Evolutionary conservation across 2,329 filamentous ascomycete species (phyloP).

Genomic region (Chrysosporium keratinophilum): DNA sequence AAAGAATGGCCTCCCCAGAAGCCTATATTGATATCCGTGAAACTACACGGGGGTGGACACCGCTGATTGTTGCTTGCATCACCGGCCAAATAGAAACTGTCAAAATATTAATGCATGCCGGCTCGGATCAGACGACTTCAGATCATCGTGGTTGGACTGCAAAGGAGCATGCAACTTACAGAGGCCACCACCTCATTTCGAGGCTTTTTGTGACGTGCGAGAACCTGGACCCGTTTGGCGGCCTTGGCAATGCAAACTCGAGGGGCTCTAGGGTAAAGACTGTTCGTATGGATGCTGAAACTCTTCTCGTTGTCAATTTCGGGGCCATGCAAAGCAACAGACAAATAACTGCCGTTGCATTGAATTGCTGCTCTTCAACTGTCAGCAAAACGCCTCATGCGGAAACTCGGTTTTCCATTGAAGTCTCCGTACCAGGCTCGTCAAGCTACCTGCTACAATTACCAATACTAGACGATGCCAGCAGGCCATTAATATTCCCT

Average conservation of each 20-base stretch:
- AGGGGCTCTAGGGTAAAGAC: not conserved
- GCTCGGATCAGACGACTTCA: constrained; percentile 17
- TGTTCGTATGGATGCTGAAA: not conserved
- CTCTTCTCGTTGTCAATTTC: constrained; percentile 17
- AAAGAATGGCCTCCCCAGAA: not conserved
- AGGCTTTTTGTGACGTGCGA: constrained; percentile 12
- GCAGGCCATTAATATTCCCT: constrained; percentile 20
- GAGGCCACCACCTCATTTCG: constrained; percentile 26
- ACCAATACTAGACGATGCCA: constrained; percentile 22
- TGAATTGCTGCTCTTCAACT: constrained; percentile 4
- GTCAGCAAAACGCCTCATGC: not conserved
- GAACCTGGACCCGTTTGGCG: not conserved
- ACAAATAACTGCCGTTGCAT: constrained; percentile 10
- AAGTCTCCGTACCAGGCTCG: constrained; percentile 8
- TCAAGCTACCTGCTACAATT: constrained; percentile 14
- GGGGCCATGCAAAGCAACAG: constrained; percentile 17
- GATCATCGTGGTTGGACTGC: constrained; percentile 29
- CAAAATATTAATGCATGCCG: constrained; percentile 22
- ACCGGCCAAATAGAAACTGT: constrained; percentile 22
- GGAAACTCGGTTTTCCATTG: constrained; percentile 12
- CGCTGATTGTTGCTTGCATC: constrained; percentile 25
- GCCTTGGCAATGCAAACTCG: not conserved
- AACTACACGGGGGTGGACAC: constrained; percentile 25
- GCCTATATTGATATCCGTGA: constrained; percentile 18
- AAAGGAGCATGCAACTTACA: constrained; percentile 28